Percentiles rank a stretch among this genome's conserved stretches.
Conservation (phyloP, 805 yeast genomes). For the Candida morakotiae region DNA sequence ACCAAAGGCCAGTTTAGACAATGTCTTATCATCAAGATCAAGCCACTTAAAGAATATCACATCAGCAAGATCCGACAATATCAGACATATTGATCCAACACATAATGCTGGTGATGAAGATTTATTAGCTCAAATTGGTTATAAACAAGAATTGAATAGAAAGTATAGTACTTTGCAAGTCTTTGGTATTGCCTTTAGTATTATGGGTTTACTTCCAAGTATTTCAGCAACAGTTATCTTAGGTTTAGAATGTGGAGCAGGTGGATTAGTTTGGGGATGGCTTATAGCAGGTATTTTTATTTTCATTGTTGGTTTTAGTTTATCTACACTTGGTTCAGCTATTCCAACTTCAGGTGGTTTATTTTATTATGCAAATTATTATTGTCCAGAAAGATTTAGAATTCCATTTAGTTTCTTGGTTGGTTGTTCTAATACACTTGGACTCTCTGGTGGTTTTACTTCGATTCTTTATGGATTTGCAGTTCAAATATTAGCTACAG, state of each 20-base stretch:
- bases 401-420: slow-evolving; percentile 54
- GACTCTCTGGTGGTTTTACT: slow-evolving; percentile 59
- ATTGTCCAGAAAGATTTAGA: slow-evolving; percentile 50
- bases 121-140: slow-evolving; percentile 49
- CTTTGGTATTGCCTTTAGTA: slow-evolving; percentile 64
- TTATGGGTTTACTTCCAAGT: slow-evolving; percentile 67
- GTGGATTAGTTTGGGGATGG: slow-evolving; percentile 71
- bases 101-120: slow-evolving; percentile 11
- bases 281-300: slow-evolving; percentile 51
- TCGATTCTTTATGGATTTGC: slow-evolving; percentile 67
- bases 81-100: slow-evolving; percentile 11
- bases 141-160: slow-evolving; percentile 61
- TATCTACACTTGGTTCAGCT: slow-evolving; percentile 62
- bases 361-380: slow-evolving; percentile 43
- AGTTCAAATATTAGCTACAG: slow-evolving; percentile 51
- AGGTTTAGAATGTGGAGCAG: slow-evolving; percentile 58
- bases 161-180: slow-evolving; percentile 56
- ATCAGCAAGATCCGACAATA: slow-evolving; percentile 13
- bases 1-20: no score
- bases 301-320: slow-evolving; percentile 49
- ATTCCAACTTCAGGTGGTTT: slow-evolving; percentile 73
- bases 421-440: slow-evolving; percentile 63
- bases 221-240: slow-evolving; percentile 49
- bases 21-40: no score
- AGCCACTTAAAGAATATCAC: no score